Conservation (phyloP, 768 basidiomycete species). For the Ramaria sp. region DNA sequence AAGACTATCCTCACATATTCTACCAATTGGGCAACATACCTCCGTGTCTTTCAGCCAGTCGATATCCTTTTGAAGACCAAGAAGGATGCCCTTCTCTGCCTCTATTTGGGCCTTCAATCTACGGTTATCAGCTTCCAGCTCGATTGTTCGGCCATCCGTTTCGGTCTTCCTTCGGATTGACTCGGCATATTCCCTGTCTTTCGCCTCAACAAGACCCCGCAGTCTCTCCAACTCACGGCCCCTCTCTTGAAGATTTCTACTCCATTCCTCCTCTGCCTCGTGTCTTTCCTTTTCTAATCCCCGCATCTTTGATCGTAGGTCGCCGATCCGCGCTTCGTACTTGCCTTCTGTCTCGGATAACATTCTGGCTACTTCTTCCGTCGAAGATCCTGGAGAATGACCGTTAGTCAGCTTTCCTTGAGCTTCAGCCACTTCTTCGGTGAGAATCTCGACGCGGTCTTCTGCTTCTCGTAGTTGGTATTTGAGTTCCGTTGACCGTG, state of each 20-base stretch:
- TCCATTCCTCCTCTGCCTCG: conserved; percentile 86
- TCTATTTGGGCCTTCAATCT: conserved; percentile 38
- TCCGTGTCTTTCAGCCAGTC: conserved; percentile 47
- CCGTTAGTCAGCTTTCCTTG: conserved; percentile 46
- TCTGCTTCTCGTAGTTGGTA: conserved; percentile 77
- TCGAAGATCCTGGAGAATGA: conserved; percentile 32
- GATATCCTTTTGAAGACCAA: conserved; percentile 32
- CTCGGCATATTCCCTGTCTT: conserved; percentile 50
- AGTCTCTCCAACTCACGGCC: conserved; percentile 67
- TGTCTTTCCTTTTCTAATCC: conserved; percentile 72
- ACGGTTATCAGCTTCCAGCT: conserved; percentile 37
- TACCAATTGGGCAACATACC: conserved; percentile 32
- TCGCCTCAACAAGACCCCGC: conserved; percentile 47
- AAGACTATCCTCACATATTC: background rate
- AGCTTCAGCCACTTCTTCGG: conserved; percentile 58
- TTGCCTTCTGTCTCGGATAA: conserved; percentile 65
- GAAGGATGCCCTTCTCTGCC: conserved; percentile 27
- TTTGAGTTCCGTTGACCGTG: conserved; percentile 73
- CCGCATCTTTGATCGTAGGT: conserved; percentile 53
- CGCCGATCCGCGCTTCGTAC: conserved; percentile 66
- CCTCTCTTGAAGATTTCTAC: conserved; percentile 70
- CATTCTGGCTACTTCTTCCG: conserved; percentile 60
- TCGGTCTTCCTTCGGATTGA: conserved; percentile 29
- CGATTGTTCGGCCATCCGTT: conserved; percentile 46
- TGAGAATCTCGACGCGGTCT: conserved; percentile 60